phyloP scores from a whole-genome alignment of 2,329 filamentous ascomycete genomes.

The Monilinia vaccinii-corymbosi region DNA sequence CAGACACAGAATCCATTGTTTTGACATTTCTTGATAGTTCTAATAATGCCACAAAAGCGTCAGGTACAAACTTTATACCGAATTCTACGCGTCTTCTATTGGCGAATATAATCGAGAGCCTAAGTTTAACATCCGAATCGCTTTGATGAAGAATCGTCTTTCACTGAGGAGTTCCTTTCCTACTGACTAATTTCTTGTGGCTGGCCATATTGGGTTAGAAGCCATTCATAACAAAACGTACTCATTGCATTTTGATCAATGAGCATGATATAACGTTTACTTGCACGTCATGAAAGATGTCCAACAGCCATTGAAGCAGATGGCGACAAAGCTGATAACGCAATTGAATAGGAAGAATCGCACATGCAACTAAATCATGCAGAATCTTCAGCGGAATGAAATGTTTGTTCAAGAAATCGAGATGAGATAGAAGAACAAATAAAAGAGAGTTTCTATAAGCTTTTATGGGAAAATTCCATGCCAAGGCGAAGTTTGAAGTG shows the following conservation, averaged over 20 bases:
- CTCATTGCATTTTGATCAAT: background rate
- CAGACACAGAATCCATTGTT: background rate
- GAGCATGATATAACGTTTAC: background rate
- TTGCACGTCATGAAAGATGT: background rate
- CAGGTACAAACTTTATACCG: background rate
- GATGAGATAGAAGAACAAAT: background rate
- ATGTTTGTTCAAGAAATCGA: background rate
- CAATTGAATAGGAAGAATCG: background rate
- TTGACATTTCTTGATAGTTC: background rate
- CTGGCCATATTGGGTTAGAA: background rate
- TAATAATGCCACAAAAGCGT: background rate
- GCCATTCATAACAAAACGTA: background rate
- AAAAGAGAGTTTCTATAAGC: background rate
- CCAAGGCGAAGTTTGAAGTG: background rate
- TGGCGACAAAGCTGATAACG: background rate
- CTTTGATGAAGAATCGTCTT: background rate
- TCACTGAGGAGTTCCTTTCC: background rate
- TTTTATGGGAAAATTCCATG: background rate
- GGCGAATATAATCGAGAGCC: background rate
- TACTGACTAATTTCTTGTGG: background rate
- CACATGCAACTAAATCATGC: background rate
- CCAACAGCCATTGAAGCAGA: background rate
- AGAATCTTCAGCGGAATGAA: background rate
- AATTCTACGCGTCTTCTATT: background rate
- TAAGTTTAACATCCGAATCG: background rate